Conservation (phyloP, 306 rosid species). For the Prosopis cineraria region DNA sequence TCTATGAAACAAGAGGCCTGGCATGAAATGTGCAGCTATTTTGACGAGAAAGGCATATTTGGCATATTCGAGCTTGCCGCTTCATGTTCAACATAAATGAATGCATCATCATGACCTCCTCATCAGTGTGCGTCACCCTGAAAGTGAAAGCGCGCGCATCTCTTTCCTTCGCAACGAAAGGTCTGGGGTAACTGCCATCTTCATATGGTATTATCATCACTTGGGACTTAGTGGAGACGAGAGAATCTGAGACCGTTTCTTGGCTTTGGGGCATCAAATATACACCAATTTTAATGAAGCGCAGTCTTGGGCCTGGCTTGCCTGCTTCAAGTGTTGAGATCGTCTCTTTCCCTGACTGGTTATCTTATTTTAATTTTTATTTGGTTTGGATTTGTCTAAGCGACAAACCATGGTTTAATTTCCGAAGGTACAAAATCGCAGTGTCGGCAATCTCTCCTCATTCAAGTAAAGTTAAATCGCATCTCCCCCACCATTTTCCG, state of each 20-base stretch:
- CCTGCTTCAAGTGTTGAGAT: neutral
- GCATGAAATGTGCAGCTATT: neutral
- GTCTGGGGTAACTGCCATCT: too few relatives aligned
- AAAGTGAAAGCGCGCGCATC: neutral
- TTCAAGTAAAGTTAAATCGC: neutral
- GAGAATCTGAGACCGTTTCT: neutral
- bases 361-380: neutral
- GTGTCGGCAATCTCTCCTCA: conserved; percentile 19
- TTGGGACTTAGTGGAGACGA: neutral
- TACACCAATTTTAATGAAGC: too few relatives aligned
- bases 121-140: neutral
- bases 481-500: neutral
- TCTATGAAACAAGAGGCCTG: neutral
- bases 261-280: neutral
- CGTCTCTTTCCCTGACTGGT: neutral
- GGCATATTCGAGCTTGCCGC: neutral
- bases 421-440: neutral
- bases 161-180: too few relatives aligned
- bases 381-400: neutral
- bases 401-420: conserved; percentile 16
- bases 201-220: too few relatives aligned
- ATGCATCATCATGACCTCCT: neutral
- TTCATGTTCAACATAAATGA: neutral
- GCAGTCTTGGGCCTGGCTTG: too few relatives aligned
- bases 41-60: neutral